Evolutionary conservation across 495 filamentous ascomycete species (phyloP).

Genomic region (Penicillium riverlandense): DNA sequence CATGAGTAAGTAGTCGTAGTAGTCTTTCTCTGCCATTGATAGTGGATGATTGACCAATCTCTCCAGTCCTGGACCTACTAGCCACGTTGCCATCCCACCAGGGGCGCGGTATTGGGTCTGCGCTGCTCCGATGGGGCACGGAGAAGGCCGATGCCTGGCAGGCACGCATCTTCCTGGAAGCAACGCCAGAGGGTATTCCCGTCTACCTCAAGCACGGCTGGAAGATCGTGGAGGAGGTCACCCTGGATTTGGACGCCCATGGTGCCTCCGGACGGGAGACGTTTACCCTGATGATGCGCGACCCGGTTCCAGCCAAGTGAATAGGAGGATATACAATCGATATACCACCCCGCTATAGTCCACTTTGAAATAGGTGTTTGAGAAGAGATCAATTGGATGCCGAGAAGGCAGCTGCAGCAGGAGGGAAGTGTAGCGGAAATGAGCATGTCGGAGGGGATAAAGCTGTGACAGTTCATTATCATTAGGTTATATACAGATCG

Average conservation of each 20-base stretch:
- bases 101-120: conserved; percentile 41
- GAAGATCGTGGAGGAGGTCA: conserved; percentile 29
- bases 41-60: too few relatives aligned
- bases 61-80: conserved; percentile 35
- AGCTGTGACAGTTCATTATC: too few relatives aligned
- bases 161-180: conserved; percentile 45
- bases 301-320: conserved; percentile 5
- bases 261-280: conserved; percentile 11
- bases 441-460: too few relatives aligned
- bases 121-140: conserved; percentile 43
- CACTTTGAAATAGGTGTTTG: too few relatives aligned
- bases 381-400: too few relatives aligned
- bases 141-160: conserved; percentile 41
- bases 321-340: background rate
- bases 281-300: conserved; percentile 18
- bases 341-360: background rate
- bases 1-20: conserved; percentile 11
- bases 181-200: conserved; percentile 40
- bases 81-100: conserved; percentile 39
- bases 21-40: too few relatives aligned
- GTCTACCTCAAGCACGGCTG: conserved; percentile 53
- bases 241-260: conserved; percentile 22
- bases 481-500: too few relatives aligned
- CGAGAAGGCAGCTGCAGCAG: too few relatives aligned
- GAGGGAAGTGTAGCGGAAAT: too few relatives aligned